Evolutionary conservation across 1,139 yeast species (phyloP), one percentile per base, ranked within the genome.

Genomic region (Zygoascus hellenicus): DNA sequence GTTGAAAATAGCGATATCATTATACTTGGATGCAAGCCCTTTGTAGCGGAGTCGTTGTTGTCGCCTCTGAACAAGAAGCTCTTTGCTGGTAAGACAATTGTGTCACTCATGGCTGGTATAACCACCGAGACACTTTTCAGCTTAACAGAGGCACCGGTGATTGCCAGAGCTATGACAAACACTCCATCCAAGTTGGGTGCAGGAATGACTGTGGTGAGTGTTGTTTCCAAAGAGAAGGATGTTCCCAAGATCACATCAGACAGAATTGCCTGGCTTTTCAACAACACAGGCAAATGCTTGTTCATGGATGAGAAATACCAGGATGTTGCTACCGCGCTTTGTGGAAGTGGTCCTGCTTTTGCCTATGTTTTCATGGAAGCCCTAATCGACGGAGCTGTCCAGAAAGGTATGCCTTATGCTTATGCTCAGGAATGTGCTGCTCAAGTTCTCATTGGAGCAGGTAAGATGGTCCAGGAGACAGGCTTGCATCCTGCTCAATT

Each of bases 341-440:
- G 95, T 51, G 99, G 98, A 1, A 87, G 96, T 2, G 97, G 97
- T 0, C 97, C 97, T 1, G 99, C 98, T 0, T 94, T 92, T 65
- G 86, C 88, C 51, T 75, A 90, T 60, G 71, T 89, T 58, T 82
- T 90, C 80, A 75, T 92, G 75, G 98, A 92, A 69, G 82, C 96
- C 1, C 70, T 94, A 69, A 82, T 87, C 58, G 99, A 92, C 60
- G 96, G 97, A 51, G 98, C 96, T 10, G 85, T 92, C 48, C 78
- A 88, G 65, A 82, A 87, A 90, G 99, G 99, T 1, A 78, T 92
- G 58, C 97, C 97, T 16, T 83, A 79, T 61, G 83, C 83, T 42
- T 80, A 83, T 51, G 94, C 96, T 40, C 79, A 77, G 61, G 83
- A 83, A 56, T 83, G 95, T 58, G 97, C 97, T n/a, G 87, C 95